These are phyloP conservation scores for Thelephora aurantiotincta DNA, from an alignment of 768 basidiomycete genomes.

Conservation along the genomic window DNA sequence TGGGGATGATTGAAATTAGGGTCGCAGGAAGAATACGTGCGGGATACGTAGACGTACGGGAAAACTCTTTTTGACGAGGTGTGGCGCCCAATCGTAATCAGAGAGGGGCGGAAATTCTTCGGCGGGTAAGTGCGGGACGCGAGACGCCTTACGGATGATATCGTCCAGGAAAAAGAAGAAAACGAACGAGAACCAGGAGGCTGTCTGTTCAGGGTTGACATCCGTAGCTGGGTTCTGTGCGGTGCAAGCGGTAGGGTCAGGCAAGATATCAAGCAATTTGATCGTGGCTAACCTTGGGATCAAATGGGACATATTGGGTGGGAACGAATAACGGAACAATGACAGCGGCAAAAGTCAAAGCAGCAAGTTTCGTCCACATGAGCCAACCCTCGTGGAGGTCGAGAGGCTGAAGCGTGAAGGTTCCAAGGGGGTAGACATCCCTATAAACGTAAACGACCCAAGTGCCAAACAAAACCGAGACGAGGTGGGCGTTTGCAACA, in stretches of 20 bases:
- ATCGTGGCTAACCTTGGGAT: conserved; percentile 16
- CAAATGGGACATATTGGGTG: conserved; percentile 24
- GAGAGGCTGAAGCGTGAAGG: conserved; percentile 17
- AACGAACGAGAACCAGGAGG: conserved; percentile 25
- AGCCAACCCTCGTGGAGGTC: conserved; percentile 19
- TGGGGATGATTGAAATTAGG: conserved; percentile 2
- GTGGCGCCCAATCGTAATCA: conserved; percentile 16
- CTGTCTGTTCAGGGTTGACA: conserved; percentile 30
- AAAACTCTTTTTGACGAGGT: conserved; percentile 14
- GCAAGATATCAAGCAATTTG: not conserved
- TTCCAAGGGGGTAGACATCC: conserved; percentile 24
- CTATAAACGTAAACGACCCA: conserved; percentile 24
- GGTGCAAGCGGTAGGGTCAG: not conserved
- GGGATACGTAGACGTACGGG: conserved; percentile 17
- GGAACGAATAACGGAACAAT: conserved; percentile 26
- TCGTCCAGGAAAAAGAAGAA: conserved; percentile 27
- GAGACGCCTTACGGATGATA: conserved; percentile 17
- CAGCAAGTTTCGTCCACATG: conserved; percentile 22
- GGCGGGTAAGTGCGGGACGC: conserved; percentile 17
- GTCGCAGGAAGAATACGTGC: not conserved
- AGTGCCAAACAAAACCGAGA: conserved; percentile 17
- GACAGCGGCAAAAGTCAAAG: conserved; percentile 20
- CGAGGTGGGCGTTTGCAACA: conserved; percentile 18
- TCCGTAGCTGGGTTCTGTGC: conserved; percentile 8
- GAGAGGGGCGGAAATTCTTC: conserved; percentile 21